Evolutionary conservation across 2,329 filamentous ascomycete species (phyloP), one percentile per base, ranked within the genome.

Genomic region (Lecanicillium sp.): DNA sequence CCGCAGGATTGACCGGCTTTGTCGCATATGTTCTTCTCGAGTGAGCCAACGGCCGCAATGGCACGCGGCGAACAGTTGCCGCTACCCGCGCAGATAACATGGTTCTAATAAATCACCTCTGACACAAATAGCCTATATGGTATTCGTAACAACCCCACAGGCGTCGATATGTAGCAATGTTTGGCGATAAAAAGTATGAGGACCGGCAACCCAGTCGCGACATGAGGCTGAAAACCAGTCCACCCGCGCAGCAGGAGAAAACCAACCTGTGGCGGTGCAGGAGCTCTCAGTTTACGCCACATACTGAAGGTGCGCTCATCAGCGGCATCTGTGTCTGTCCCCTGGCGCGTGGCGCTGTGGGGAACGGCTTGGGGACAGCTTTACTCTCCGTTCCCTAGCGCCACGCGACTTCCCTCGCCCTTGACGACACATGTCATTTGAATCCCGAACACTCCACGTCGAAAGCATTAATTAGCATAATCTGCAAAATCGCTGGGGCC

Each of bases 341-440:
- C 31, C 37, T 32, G 34, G 31, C n/a, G 11, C 27, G 27, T 19
- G 33, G 32, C 38, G 28, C 33, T 37, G 33, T 36, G 33, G 39
- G 39, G 39, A 33, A 30, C 5, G 14, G 38, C 28, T 40, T 35
- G 38, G 33, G 38, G 38, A 17, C 33, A 40, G 28, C 19, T 31
- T 27, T 38, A 22, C 20, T 22, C 18, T 40, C 22, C 39, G 31
- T 20, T 28, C 22, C 34, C 14, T 22, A 41, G 39, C 22, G 33
- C 22, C 27, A 19, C 18, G n/a, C n/a, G n/a, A 33, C 15, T 33
- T 40, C 38, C 32, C 29, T 32, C 19, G 36, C 28, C 34, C 42
- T 45, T 47, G 39, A 48, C 46, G 45, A 48, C 46, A 47, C 46
- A 47, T 48, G 45, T 48, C 9, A 4, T 33, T 11, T 8, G 5